Evolutionary conservation across 2,329 filamentous ascomycete species (phyloP).

Genomic region (Dactylellina haptotyla): DNA sequence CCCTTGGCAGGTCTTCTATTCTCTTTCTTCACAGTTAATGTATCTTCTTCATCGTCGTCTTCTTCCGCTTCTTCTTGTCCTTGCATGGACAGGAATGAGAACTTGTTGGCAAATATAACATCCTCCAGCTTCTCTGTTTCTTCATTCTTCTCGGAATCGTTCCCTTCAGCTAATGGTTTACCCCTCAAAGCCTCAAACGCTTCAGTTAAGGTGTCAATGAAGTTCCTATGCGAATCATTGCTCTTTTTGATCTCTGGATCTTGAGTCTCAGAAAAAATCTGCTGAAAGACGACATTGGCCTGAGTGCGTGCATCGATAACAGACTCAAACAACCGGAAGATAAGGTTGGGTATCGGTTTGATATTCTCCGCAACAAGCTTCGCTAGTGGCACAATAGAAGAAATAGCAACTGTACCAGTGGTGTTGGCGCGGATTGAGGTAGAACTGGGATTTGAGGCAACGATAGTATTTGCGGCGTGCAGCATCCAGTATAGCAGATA

Average conservation of each 20-base stretch:
- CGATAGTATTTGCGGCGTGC: not conserved
- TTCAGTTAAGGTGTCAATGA: slow-evolving; percentile 62
- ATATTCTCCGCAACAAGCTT: not conserved
- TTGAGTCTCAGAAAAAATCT: not conserved
- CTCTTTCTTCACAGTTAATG: not conserved
- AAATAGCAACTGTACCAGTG: not conserved
- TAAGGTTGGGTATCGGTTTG: not conserved
- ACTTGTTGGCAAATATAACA: not conserved
- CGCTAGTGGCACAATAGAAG: not conserved
- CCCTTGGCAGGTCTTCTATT: slow-evolving; percentile 50
- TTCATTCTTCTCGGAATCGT: slow-evolving; percentile 36
- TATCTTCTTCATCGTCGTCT: slow-evolving; percentile 42
- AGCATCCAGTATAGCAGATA: not conserved
- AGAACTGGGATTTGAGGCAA: not conserved
- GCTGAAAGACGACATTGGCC: not conserved
- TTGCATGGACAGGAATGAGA: not conserved
- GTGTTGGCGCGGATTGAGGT: not conserved
- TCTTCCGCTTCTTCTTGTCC: slow-evolving; percentile 57
- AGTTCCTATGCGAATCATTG: slow-evolving; percentile 63
- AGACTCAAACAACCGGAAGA: not conserved
- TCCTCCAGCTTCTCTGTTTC: slow-evolving; percentile 1
- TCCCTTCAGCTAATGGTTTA: slow-evolving; percentile 55
- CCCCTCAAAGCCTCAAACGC: slow-evolving; percentile 62
- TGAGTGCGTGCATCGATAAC: not conserved
- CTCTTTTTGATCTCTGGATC: slow-evolving; percentile 59